Evolutionary conservation across 2,329 filamentous ascomycete genomes (phyloP).

Genomic region (Aureobasidium lini): DNA sequence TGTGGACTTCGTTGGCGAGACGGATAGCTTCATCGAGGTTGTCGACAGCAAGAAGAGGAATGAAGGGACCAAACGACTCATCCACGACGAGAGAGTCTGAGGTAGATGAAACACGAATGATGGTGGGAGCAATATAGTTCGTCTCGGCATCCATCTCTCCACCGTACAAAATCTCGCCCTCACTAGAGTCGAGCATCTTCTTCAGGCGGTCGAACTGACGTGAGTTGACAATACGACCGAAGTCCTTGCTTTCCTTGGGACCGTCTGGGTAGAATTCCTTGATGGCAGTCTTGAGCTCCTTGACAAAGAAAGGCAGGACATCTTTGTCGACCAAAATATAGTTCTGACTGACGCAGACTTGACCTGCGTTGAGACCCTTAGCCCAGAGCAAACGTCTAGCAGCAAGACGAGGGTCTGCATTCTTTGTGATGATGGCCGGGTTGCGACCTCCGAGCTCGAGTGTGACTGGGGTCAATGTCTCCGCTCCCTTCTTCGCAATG

Average conservation of each 20-base stretch:
- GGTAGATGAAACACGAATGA: conserved; percentile 70
- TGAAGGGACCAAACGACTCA: conserved; percentile 90
- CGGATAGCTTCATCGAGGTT: conserved; percentile 78
- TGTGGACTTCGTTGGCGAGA: conserved; percentile 71
- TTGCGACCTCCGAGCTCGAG: conserved; percentile 89
- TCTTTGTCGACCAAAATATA: conserved; percentile 78
- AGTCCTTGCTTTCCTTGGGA: conserved; percentile 68
- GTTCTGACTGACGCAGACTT: conserved; percentile 89
- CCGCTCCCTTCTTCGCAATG: conserved; percentile 46
- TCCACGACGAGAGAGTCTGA: conserved; percentile 72
- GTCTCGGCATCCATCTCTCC: conserved; percentile 73
- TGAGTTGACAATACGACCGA: conserved; percentile 71
- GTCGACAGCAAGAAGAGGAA: conserved; percentile 71
- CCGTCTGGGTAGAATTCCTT: conserved; percentile 80
- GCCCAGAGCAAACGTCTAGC: conserved; percentile 82
- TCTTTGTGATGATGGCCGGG: conserved; percentile 82
- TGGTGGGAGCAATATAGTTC: conserved; percentile 83
- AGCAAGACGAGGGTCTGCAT: conserved; percentile 70
- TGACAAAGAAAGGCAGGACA: conserved; percentile 63
- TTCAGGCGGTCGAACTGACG: conserved; percentile 75
- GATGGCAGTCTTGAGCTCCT: conserved; percentile 62
- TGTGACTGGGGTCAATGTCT: conserved; percentile 65
- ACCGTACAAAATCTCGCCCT: conserved; percentile 79
- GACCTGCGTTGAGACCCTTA: conserved; percentile 79
- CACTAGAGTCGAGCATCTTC: conserved; percentile 77